phyloP scores from a whole-genome alignment of 768 basidiomycete species.

The Paxillus involutus region DNA sequence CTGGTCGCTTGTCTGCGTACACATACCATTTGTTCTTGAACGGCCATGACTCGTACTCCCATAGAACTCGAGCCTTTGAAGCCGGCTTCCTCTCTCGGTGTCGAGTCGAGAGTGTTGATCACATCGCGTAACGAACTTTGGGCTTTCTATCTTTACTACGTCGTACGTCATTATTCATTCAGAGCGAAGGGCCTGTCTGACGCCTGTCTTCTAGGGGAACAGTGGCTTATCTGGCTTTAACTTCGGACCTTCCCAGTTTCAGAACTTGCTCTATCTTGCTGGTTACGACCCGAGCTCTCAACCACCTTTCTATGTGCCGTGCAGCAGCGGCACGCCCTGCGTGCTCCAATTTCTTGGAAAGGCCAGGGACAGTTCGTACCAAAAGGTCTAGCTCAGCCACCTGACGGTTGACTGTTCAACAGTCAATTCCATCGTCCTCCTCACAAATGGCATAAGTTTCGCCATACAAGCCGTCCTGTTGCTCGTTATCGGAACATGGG shows the following conservation, averaged over 20 bases:
- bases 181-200: not conserved
- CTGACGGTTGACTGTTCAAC: not conserved
- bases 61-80: no score
- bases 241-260: conserved; percentile 74
- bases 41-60: no score
- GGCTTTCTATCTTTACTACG: conserved; percentile 61
- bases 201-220: conserved; percentile 45
- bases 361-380: conserved; percentile 54
- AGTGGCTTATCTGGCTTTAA: conserved; percentile 70
- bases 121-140: conserved; percentile 54
- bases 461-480: conserved; percentile 71
- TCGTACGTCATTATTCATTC: conserved; percentile 29
- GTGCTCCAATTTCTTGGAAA: conserved; percentile 66
- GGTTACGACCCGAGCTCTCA: conserved; percentile 62
- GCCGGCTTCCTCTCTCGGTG: not conserved
- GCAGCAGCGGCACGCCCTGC: conserved; percentile 49
- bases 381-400: not conserved
- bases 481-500: conserved; percentile 71
- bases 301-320: conserved; percentile 52
- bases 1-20: no score
- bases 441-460: conserved; percentile 80
- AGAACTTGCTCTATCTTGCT: conserved; percentile 71
- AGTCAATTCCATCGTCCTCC: conserved; percentile 78
- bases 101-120: conserved; percentile 11
- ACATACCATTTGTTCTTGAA: no score